Evolutionary conservation across 2,329 filamentous ascomycete species (phyloP).

Genomic region (Cordyceps farinosa): DNA sequence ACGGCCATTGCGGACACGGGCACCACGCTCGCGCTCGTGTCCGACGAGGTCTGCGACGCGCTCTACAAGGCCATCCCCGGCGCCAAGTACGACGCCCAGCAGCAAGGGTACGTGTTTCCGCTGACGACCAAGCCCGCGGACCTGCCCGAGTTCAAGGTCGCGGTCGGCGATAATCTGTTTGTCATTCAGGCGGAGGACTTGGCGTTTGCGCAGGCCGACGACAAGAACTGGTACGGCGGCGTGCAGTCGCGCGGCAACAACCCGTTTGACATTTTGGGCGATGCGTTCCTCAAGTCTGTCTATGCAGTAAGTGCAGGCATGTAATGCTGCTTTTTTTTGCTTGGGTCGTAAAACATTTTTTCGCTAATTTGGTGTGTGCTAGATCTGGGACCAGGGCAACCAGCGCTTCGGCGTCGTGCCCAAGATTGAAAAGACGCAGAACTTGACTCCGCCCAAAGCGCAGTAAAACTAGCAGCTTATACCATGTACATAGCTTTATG

Average conservation of each 20-base stretch:
- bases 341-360: too few relatives aligned
- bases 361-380: not conserved
- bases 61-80: slow-evolving; percentile 28
- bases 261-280: slow-evolving; percentile 11
- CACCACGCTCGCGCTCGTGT: slow-evolving; percentile 60
- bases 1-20: slow-evolving; percentile 55
- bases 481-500: not conserved
- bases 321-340: too few relatives aligned
- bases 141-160: slow-evolving; percentile 49
- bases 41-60: slow-evolving; percentile 54
- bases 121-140: slow-evolving; percentile 37
- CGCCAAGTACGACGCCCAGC: slow-evolving; percentile 26
- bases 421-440: slow-evolving; percentile 17
- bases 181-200: slow-evolving; percentile 34
- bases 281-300: slow-evolving; percentile 12
- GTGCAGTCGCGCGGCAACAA: slow-evolving; percentile 14
- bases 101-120: slow-evolving; percentile 29
- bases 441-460: slow-evolving; percentile 9
- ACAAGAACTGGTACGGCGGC: slow-evolving; percentile 14
- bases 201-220: slow-evolving; percentile 13
- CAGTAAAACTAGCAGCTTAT: not conserved
- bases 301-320: not conserved
- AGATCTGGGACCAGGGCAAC: slow-evolving; percentile 15
- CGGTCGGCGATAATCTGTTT: slow-evolving; percentile 55
- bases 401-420: slow-evolving; percentile 56